Conservation (phyloP, 2,329 filamentous ascomycete genomes). For the Penicillium sp. region DNA sequence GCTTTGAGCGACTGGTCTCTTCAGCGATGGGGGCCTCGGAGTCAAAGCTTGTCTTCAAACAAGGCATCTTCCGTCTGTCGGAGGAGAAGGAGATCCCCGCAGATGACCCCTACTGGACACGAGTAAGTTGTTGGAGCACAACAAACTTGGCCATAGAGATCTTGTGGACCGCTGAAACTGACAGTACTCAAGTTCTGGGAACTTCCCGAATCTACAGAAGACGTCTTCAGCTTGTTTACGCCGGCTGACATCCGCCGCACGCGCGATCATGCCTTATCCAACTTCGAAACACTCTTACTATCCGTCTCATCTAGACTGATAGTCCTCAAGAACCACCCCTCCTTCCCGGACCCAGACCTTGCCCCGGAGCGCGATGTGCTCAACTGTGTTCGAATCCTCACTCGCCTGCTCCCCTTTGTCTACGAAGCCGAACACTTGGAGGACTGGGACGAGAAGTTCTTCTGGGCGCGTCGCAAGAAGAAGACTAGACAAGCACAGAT, state of each 20-base stretch:
- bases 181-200: slow-evolving; percentile 80
- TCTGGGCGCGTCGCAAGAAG: slow-evolving; percentile 80
- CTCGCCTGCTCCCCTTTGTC: slow-evolving; percentile 84
- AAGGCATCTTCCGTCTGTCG: slow-evolving; percentile 96
- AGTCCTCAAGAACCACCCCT: slow-evolving; percentile 82
- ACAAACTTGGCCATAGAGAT: not conserved
- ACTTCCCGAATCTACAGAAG: slow-evolving; percentile 91
- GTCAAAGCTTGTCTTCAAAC: slow-evolving; percentile 98
- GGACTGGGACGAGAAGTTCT: slow-evolving; percentile 90
- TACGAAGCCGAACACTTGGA: slow-evolving; percentile 87
- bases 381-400: slow-evolving; percentile 92
- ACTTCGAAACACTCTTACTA: slow-evolving; percentile 86
- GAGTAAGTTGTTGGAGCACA: slow-evolving; percentile 64
- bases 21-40: slow-evolving; percentile 90
- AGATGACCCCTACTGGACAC: slow-evolving; percentile 91
- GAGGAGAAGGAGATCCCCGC: slow-evolving; percentile 86
- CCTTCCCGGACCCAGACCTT: slow-evolving; percentile 84
- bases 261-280: slow-evolving; percentile 81
- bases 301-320: slow-evolving; percentile 83
- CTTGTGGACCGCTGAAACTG: slow-evolving; percentile 22
- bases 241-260: slow-evolving; percentile 86
- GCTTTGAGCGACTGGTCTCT: slow-evolving; percentile 36
- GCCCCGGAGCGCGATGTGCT: slow-evolving; percentile 86
- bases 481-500: slow-evolving; percentile 70
- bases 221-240: slow-evolving; percentile 95